phyloP scores from a whole-genome alignment of 1,284 basidiomycete genomes.

The Austroboletus novae-zelandiae region DNA sequence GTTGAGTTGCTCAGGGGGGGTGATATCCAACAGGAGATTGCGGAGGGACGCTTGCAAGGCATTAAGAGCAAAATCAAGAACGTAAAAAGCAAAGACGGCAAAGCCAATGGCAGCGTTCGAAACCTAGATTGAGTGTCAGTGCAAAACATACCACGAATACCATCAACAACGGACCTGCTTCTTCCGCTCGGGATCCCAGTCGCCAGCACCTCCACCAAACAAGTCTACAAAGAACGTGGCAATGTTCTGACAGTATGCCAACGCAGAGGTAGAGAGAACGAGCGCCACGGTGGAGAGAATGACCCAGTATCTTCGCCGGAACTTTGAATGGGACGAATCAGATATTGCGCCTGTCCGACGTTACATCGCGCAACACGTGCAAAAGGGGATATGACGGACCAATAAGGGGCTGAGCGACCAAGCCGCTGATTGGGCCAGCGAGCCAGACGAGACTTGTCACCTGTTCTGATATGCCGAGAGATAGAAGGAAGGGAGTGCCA shows the following conservation, averaged over 20 bases:
- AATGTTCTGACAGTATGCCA: slow-evolving; percentile 84
- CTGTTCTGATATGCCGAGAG: slow-evolving; percentile 87
- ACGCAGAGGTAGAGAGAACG: slow-evolving; percentile 64
- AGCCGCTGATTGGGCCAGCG: slow-evolving; percentile 91
- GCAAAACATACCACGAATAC: neutral
- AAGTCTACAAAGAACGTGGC: slow-evolving; percentile 78
- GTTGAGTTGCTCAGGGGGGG: slow-evolving; percentile 84
- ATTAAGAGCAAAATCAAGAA: slow-evolving; percentile 94
- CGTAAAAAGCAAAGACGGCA: slow-evolving; percentile 89
- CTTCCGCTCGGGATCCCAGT: slow-evolving; percentile 83
- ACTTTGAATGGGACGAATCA: slow-evolving; percentile 87
- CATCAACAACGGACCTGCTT: slow-evolving; percentile 45
- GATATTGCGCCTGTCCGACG: slow-evolving; percentile 77
- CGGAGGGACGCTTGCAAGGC: slow-evolving; percentile 90
- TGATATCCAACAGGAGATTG: slow-evolving; percentile 88
- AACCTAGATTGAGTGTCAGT: slow-evolving; percentile 44
- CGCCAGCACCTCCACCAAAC: slow-evolving; percentile 74
- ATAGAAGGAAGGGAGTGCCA: slow-evolving; percentile 90
- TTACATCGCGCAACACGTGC: slow-evolving; percentile 23
- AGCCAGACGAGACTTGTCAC: slow-evolving; percentile 95
- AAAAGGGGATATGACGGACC: slow-evolving; percentile 45
- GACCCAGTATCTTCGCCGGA: slow-evolving; percentile 89
- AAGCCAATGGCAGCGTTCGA: slow-evolving; percentile 74
- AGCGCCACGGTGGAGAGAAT: slow-evolving; percentile 76
- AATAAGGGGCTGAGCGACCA: slow-evolving; percentile 94